Conservation (phyloP, 2,329 filamentous ascomycete genomes). For the Alternaria dauci region DNA sequence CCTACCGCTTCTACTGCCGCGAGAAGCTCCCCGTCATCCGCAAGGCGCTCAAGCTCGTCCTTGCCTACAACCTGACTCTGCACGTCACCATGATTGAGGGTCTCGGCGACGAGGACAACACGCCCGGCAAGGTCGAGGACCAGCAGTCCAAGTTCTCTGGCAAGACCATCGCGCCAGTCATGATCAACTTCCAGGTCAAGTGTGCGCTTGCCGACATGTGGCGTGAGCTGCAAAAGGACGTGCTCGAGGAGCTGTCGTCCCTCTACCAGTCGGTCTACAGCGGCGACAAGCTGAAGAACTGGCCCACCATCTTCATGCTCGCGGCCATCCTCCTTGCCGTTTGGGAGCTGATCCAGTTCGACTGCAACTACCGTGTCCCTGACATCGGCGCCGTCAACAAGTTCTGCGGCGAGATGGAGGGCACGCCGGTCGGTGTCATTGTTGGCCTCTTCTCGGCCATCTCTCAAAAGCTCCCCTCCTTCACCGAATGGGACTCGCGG, state of each 20-base stretch:
- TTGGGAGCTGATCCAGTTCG: constrained; percentile 99
- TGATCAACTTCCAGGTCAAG: constrained; percentile 99
- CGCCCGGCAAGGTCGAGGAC: constrained; percentile 85
- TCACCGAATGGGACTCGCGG: constrained; percentile 91
- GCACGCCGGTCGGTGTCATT: constrained; percentile 92
- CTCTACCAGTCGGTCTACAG: constrained; percentile 98
- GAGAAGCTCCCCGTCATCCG: constrained; percentile 89
- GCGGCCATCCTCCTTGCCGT: constrained; percentile 91
- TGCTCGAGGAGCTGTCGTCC: constrained; percentile 88
- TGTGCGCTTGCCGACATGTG: constrained; percentile 97
- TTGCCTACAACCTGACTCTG: constrained; percentile 94
- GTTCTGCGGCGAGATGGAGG: constrained; percentile 97
- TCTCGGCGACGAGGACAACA: constrained; percentile 78
- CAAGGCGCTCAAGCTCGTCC: constrained; percentile 91
- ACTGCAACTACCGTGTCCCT: constrained; percentile 93
- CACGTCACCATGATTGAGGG: constrained; percentile 96
- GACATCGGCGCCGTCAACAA: constrained; percentile 86
- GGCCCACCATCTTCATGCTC: constrained; percentile 98
- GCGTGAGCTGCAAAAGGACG: constrained; percentile 96
- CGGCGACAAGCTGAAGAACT: constrained; percentile 97
- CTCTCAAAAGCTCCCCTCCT: constrained; percentile 91
- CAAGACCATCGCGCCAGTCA: constrained; percentile 91
- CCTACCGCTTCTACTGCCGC: constrained; percentile 89
- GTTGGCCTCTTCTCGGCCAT: constrained; percentile 97
- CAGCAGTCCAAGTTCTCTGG: constrained; percentile 86